Percentiles rank a stretch among this genome's conserved stretches.
These are phyloP conservation scores for Tolypocladium ophioglossoides DNA, from an alignment of 2,329 filamentous ascomycete genomes.

Conservation along the genomic window DNA sequence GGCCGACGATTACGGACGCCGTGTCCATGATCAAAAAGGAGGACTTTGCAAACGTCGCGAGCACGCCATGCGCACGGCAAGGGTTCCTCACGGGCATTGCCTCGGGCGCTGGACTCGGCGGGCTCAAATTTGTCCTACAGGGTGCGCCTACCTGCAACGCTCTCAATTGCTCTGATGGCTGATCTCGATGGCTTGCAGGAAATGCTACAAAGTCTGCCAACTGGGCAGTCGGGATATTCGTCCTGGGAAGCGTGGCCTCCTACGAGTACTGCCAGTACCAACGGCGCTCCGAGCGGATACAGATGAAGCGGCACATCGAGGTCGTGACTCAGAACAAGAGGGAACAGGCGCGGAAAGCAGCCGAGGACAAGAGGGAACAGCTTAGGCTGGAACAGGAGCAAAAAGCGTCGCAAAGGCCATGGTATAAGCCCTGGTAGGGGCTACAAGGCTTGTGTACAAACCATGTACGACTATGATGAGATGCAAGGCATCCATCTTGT, in stretches of 20 bases:
- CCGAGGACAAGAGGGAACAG: constrained; percentile 27
- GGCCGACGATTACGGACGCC: constrained; percentile 43
- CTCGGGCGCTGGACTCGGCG: constrained; percentile 65
- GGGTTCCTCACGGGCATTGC: constrained; percentile 76
- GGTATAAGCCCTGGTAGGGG: constrained; percentile 48
- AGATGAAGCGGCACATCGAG: constrained; percentile 79
- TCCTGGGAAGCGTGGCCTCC: constrained; percentile 55
- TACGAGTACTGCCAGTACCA: constrained; percentile 80
- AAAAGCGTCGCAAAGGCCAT: constrained; percentile 28
- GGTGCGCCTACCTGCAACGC: constrained; percentile 39
- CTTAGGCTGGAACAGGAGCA: constrained; percentile 19
- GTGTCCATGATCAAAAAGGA: constrained; percentile 55
- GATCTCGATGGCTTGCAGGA: constrained; percentile 10
- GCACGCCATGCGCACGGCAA: constrained; percentile 74
- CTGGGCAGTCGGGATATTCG: constrained; percentile 75
- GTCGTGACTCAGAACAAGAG: constrained; percentile 41
- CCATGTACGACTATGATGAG: not conserved
- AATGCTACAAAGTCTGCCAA: constrained; percentile 50
- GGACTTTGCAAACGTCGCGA: constrained; percentile 64
- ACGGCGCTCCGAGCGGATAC: constrained; percentile 62
- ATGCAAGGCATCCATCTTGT: not conserved
- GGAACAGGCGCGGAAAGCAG: constrained; percentile 33
- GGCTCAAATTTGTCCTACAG: constrained; percentile 61
- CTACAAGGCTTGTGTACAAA: not conserved
- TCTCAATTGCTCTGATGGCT: not conserved